phyloP scores from a whole-genome alignment of 1,284 basidiomycete species.

The Austroboletus sp. region DNA sequence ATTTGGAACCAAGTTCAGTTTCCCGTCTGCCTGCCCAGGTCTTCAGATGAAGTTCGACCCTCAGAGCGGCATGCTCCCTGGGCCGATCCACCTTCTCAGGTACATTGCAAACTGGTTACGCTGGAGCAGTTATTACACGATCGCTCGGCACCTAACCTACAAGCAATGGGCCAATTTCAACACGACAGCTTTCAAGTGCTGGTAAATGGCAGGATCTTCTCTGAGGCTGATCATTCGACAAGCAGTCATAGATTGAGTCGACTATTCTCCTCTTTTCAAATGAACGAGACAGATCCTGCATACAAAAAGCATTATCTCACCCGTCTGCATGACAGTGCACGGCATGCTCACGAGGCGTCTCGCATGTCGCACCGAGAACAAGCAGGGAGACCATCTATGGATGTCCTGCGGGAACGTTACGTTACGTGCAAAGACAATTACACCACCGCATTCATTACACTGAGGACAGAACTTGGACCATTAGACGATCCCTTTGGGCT shows the following conservation, averaged over 20 bases:
- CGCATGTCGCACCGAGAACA: not conserved
- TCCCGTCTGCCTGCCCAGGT: not conserved
- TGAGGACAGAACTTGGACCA: not conserved
- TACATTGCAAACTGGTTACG: not conserved
- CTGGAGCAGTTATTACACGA: not conserved
- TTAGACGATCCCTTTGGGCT: not conserved
- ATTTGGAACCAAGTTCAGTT: too few relatives aligned
- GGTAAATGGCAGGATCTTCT: not conserved
- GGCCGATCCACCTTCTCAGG: too few relatives aligned
- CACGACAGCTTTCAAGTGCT: not conserved
- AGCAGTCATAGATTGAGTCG: not conserved
- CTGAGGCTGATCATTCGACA: not conserved
- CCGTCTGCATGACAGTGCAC: not conserved
- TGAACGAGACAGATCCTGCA: not conserved
- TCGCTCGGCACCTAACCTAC: not conserved
- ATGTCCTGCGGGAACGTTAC: not conserved
- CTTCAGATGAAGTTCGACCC: not conserved
- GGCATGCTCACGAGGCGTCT: not conserved
- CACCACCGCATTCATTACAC: conserved; percentile 11
- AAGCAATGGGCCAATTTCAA: not conserved
- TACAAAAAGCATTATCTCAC: not conserved
- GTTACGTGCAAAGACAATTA: not conserved
- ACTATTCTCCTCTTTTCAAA: not conserved
- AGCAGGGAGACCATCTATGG: not conserved
- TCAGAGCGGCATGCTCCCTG: not conserved